Evolutionary conservation across 2,329 filamentous ascomycete species (phyloP).

Genomic region (Sporothrix curviconia): DNA sequence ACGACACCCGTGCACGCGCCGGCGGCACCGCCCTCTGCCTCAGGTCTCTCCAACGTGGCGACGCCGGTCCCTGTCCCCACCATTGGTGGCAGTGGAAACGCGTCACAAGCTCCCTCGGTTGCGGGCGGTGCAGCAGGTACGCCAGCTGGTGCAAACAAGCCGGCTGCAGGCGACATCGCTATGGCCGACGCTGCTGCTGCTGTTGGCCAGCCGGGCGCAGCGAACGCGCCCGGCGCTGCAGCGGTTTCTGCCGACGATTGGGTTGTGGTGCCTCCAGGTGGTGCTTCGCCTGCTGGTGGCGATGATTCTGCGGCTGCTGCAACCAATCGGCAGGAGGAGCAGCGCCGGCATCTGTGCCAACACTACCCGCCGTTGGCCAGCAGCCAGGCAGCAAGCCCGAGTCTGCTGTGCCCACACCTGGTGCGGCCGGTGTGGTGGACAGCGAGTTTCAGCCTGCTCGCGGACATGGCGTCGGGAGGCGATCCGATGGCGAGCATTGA

Average conservation of each 20-base stretch:
- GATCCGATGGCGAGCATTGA: conserved; percentile 62
- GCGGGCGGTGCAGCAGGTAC: background rate
- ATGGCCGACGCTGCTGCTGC: conserved; percentile 46
- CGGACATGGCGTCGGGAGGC: conserved; percentile 62
- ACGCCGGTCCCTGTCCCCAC: conserved; percentile 48
- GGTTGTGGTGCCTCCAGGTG: conserved; percentile 66
- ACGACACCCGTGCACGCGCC: conserved; percentile 46
- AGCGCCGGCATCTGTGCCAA: background rate
- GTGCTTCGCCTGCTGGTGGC: conserved; percentile 25
- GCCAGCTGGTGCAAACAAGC: conserved; percentile 31
- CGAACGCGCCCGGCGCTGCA: conserved; percentile 41
- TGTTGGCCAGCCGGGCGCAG: background rate
- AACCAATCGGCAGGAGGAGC: too few relatives aligned
- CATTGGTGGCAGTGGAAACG: conserved; percentile 42
- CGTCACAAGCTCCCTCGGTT: background rate
- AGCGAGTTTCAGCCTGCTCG: conserved; percentile 59
- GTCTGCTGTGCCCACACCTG: conserved; percentile 41
- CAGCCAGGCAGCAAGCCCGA: conserved; percentile 31
- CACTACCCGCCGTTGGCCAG: conserved; percentile 2
- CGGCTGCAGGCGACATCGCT: conserved; percentile 30
- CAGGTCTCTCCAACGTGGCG: conserved; percentile 47
- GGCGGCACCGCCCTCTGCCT: background rate
- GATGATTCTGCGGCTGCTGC: background rate
- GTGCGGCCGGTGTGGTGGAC: conserved; percentile 23
- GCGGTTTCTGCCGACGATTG: conserved; percentile 49